Evolutionary conservation across 1,284 basidiomycete species (phyloP), one percentile per base, ranked within the genome.

Genomic region (Ceratobasidium sp.): DNA sequence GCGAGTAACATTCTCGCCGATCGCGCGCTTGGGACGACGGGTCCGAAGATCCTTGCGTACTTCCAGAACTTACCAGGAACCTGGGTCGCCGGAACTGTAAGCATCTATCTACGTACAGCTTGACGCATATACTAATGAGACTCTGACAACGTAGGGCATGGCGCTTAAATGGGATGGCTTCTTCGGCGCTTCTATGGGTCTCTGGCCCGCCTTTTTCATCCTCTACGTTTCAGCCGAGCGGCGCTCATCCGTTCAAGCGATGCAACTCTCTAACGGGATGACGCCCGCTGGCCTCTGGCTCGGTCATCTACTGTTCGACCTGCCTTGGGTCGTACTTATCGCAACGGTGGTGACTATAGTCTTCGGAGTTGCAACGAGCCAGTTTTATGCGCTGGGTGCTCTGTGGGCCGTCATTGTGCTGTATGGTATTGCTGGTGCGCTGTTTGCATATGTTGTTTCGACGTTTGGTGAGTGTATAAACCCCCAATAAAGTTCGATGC

Each of bases 171-270:
- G 80, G 81, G 72, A 80, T 12, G 89, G 87, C 4, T 93, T 93
- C 84, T 93, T 92, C 81, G 90, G 90, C 7, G 90, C 89, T 58
- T 87, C 89, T 0, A 92, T 94, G 91, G 88, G 91, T 18, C 90
- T 94, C 0, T 95, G 90, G 83, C 93, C 94, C 2, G 94, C 94
- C 0, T 95, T 95, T 84, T 94, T 92, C 80, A 88, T 92, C 7
- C 83, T 95, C 18, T 95, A 95, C 83, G 92, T 94, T 6, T 90
- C 90, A 18, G 89, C 88, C 80, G 93, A 93, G 83, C 89, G 90
- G 40, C 87, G 88, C 56, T 92, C 91, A 9, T 90, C 89, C 53
- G 93, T 92, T 1, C 93, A 92, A 84, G 93, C 92, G 3, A 95
- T 93, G 92, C 91, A 93, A 80, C 85, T 93, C 42, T 94, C 92